Base-by-base conservation (phyloP, 23 red algal genomes). In the Gracilaria gracilis region DNA sequence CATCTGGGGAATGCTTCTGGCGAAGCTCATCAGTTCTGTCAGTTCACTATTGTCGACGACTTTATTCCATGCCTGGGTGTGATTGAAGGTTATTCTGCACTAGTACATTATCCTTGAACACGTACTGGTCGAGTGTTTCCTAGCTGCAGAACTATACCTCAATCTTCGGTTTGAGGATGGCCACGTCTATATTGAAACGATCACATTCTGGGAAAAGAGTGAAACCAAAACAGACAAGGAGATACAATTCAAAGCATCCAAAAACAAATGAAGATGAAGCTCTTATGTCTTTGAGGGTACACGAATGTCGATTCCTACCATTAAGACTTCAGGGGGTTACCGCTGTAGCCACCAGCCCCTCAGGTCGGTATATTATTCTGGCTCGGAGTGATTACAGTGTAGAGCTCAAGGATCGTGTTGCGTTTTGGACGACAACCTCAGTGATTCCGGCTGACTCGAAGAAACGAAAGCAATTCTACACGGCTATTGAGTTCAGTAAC, bases 281-380 rank as follows among this genome's bases (percentile, higher is more conserved):
- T 77, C 72, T 51, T 23, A 51, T 77, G 40, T 31, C 72, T 15
- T 77, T 77, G 0, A 77, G 27, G 39, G 46, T 88, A 29, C 84
- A 88, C 46, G 84, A 88, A 48, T 88, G 84, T 49, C 55, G 66
- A 24, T 88, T 88, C 36, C 21, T 88, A 20, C 67, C 46, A n/a
- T n/a, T 32, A 31, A 50, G 48, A 25, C 29, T 76, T 88, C 0
- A 4, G 14, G 84, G 84, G 19, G 48, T 88, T 7, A 88, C 42
- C 4, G 46, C 84, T 13, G 49, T 88, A 23, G 65, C 67, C 44
- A 67, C 57, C 16, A 72, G 66, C 70, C 84, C 84, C 9, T 58
- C 65, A 17, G 65, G 66, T 27, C 37, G 53, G 19, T 61, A 73
- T 7, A 50, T 88, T 61, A 69, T 75, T 34, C 14, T 88, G 17